A percentile compares a stretch with the other conserved stretches of the same genome.
These are phyloP conservation scores for Barnettozyma botsteinii DNA, from an alignment of 805 yeast species.

Conservation along the genomic window DNA sequence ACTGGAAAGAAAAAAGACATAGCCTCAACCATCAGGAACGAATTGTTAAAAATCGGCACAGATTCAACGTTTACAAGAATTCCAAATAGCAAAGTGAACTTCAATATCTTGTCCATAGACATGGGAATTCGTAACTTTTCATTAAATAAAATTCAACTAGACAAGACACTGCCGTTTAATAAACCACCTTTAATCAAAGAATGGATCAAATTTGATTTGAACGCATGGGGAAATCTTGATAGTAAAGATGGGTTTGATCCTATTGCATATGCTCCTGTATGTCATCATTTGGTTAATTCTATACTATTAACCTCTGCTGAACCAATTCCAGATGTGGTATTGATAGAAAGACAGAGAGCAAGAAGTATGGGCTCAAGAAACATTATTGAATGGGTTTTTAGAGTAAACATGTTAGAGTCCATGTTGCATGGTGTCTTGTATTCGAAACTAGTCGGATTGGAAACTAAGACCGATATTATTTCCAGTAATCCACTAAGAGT, in stretches of 20 bases:
- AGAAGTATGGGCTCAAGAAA: conserved; percentile 41
- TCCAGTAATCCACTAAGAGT: conserved; percentile 19
- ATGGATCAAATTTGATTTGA: conserved; percentile 32
- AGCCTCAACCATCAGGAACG: conserved; percentile 4
- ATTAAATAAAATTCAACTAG: conserved; percentile 23
- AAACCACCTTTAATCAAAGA: conserved; percentile 24
- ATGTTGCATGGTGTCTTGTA: conserved; percentile 34
- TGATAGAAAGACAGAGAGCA: conserved; percentile 53
- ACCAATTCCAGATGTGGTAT: conserved; percentile 33
- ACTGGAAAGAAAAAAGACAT: conserved; percentile 15
- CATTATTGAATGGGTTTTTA: conserved; percentile 46
- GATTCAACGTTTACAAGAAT: conserved; percentile 9
- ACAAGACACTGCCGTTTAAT: conserved; percentile 19
- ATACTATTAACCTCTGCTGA: conserved; percentile 18
- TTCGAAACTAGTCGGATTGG: conserved; percentile 3
- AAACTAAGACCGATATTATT: conserved; percentile 13
- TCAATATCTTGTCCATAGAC: conserved; percentile 30
- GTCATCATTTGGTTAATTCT: conserved; percentile 23
- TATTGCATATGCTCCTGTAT: conserved; percentile 18
- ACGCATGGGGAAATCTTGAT: conserved; percentile 12
- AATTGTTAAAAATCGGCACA: neutral
- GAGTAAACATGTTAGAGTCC: conserved; percentile 49
- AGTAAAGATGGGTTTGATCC: conserved; percentile 21
- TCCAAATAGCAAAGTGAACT: conserved; percentile 17
- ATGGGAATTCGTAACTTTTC: conserved; percentile 35